phyloP scores from a whole-genome alignment of 805 yeast genomes.

The Brettanomyces anomalus region DNA sequence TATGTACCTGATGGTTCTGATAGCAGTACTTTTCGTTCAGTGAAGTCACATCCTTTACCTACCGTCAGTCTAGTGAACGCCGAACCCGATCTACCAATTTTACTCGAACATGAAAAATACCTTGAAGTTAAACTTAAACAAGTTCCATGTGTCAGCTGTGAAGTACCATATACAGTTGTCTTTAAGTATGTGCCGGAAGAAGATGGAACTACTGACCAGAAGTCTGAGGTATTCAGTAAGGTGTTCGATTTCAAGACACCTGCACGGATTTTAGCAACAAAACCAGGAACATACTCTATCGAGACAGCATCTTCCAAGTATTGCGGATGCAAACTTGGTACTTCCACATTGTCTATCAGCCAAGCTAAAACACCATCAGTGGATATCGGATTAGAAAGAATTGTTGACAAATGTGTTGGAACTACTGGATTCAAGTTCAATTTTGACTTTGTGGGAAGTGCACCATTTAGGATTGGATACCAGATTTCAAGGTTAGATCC shows the following conservation, averaged over 20 bases:
- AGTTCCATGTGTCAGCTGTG: slow-evolving; percentile 22
- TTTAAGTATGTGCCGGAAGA: slow-evolving; percentile 26
- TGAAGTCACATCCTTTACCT: slow-evolving; percentile 50
- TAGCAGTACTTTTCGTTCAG: slow-evolving; percentile 33
- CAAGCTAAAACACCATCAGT: slow-evolving; percentile 33
- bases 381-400: slow-evolving; percentile 42
- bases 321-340: slow-evolving; percentile 66
- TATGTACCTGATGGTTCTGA: slow-evolving; percentile 25
- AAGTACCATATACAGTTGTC: slow-evolving; percentile 39
- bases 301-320: slow-evolving; percentile 43
- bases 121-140: slow-evolving; percentile 21
- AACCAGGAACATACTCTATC: slow-evolving; percentile 62
- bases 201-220: slow-evolving; percentile 2
- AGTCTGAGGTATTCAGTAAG: slow-evolving; percentile 11
- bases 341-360: slow-evolving; percentile 39
- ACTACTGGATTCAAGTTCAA: slow-evolving; percentile 68
- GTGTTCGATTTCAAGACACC: slow-evolving; percentile 20
- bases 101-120: slow-evolving; percentile 24
- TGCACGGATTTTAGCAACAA: slow-evolving; percentile 29
- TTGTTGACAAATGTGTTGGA: slow-evolving; percentile 85
- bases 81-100: slow-evolving; percentile 18
- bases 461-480: slow-evolving; percentile 69
- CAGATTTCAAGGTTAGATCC: slow-evolving; percentile 46
- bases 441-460: slow-evolving; percentile 69
- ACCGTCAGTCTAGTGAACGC: slow-evolving; percentile 36